Evolutionary conservation across 2,329 filamentous ascomycete genomes (phyloP), one percentile per base, ranked within the genome.

Genomic region (Fusarium protoensiforme): DNA sequence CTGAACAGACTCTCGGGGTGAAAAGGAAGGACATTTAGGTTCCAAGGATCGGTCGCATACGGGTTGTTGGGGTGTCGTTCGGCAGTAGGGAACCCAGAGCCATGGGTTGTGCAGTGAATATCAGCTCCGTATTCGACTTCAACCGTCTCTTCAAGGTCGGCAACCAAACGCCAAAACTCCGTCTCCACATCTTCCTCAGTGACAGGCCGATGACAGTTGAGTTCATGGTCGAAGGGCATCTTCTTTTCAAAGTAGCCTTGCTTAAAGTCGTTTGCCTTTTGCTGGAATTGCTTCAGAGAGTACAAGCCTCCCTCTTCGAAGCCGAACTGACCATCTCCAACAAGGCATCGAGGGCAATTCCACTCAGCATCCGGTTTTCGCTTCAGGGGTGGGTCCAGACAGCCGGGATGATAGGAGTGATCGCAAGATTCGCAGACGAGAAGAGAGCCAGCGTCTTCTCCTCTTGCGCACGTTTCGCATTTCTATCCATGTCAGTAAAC

Each of bases 51-150:
- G 2, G 92, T 93, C 1, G 96, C 92, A 81, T 98, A 98, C 0
- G 92, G 88, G 80, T 98, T 93, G 56, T 92, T 90, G 1, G 96
- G 96, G 68, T 98, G 92, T 78, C 93, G 94, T 81, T 99, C 96
- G 10, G 97, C 91, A 0, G 96, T 98, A 0, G 96, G 96, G 77
- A 99, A 99, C 1, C 96, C 96, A 72, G 96, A 98, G 10, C 96
- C 96, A 79, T 99, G 96, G 0, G 96, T 99, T 0, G 96, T 98
- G 60, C 95, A 98, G 81, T 99, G 96, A 61, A 99, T 98, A 78
- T 99, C 96, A 11, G 96, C 96, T 41, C 96, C 96, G 78, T 99
- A 99, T 80, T 99, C 96, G 3, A 99, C 96, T 81, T 98, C 96
- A 1, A 98, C 95, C 0, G 95, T 97, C 82, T 98, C 96, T 71